phyloP scores from a whole-genome alignment of 495 filamentous ascomycete species.

The Penicillium nucicola region DNA sequence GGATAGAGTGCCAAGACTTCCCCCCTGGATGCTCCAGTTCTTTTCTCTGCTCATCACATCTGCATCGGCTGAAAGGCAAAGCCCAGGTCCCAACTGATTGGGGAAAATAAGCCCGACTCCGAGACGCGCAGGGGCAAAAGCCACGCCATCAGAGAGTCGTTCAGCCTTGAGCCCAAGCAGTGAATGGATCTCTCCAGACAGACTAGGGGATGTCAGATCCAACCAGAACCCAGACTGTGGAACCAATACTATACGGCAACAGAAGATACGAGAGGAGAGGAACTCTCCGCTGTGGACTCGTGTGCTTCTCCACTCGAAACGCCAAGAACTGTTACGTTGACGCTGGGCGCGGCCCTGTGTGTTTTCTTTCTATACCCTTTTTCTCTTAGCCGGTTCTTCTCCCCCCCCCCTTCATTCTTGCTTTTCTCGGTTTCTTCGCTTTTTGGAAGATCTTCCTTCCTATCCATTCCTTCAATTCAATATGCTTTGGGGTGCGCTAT shows the following conservation, averaged over 20 bases:
- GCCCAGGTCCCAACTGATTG: neutral
- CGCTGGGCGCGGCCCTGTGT: neutral
- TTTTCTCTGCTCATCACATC: slow-evolving; percentile 1
- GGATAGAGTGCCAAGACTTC: slow-evolving; percentile 8
- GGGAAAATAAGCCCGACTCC: slow-evolving; percentile 8
- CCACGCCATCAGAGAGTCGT: too few relatives aligned
- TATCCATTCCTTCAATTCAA: slow-evolving; percentile 32
- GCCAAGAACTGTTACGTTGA: slow-evolving; percentile 3
- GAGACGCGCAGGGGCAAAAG: neutral
- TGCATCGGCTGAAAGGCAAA: neutral
- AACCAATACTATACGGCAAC: neutral
- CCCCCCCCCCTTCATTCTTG: neutral
- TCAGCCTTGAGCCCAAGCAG: too few relatives aligned
- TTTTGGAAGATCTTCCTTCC: slow-evolving; percentile 26
- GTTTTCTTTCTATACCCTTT: neutral
- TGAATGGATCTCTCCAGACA: neutral
- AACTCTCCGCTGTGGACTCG: slow-evolving; percentile 9
- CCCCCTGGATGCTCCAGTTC: neutral
- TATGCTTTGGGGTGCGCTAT: slow-evolving; percentile 26
- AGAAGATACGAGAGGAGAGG: neutral
- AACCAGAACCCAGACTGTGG: neutral
- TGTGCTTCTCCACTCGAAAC: slow-evolving; percentile 2
- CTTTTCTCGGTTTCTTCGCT: neutral
- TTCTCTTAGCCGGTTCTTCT: too few relatives aligned
- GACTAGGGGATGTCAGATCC: slow-evolving; percentile 1